Evolutionary conservation across 2,329 filamentous ascomycete species (phyloP), one percentile per base, ranked within the genome.

Genomic region (Hypocrella siamensis): DNA sequence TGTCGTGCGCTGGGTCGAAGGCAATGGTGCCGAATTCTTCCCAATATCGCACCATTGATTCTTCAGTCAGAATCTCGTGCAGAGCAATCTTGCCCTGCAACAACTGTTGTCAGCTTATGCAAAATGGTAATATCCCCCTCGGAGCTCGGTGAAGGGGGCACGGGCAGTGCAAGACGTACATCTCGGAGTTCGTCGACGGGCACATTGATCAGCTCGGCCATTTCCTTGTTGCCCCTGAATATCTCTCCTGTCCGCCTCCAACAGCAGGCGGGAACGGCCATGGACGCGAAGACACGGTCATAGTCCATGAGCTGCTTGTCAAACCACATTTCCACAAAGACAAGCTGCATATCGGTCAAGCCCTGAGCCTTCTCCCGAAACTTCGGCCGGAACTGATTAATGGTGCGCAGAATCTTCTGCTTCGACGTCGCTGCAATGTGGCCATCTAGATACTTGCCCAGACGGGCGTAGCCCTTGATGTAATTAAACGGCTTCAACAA

Each of bases 251-350:
- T 98, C 47, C 90, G 70, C 46, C 90, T 70, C 90, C 90, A 98
- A 52, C 88, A 93, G 56, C 90, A 98, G 11, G 90, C 90, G 0
- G 90, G 90, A 39, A 98, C 88, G 2, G 90, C 90, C 90, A 98
- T 98, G 52, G 85, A 93, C 2, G 90, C 90, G 60, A 98, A 98
- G 2, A 98, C 86, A 19, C 90, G 83, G 48, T 98, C 90, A 46
- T 96, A 96, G 51, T 96, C 90, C 80, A 96, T 90, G 43, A 98
- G 60, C 40, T 82, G 90, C 46, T 80, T 75, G 55, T 98, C 90
- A 49, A 98, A 96, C 88, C 90, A 96, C 84, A 96, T 94, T 57
- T 98, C 90, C 9, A 96, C 88, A 36, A 86, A 75, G 18, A 96
- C 78, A 17, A 98, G 71, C 54, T 98, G 84, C 52, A 94, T 81